phyloP scores from a whole-genome alignment of 192 early-diverging fungal species.

The Coemansia sp. region DNA sequence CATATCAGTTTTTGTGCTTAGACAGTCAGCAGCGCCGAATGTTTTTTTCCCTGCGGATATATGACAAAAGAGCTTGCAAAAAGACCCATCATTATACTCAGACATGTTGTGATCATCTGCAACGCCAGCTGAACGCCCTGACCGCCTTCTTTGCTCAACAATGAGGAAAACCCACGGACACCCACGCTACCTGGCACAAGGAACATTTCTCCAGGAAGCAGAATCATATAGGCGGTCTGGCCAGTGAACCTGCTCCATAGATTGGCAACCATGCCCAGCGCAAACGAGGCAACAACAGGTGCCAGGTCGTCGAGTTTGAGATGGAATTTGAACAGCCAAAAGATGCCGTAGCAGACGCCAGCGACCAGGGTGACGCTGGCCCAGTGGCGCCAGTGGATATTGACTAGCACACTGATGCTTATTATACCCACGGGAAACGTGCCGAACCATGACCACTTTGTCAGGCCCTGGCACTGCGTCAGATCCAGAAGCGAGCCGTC shows the following conservation, averaged over 20 bases:
- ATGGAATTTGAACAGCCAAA: constrained; percentile 61
- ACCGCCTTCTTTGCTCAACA: constrained; percentile 57
- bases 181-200: constrained; percentile 83
- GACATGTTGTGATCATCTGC: constrained; percentile 61
- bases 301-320: constrained; percentile 60
- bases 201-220: constrained; percentile 78
- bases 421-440: constrained; percentile 59
- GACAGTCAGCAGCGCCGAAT: constrained; percentile 46
- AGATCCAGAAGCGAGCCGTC: constrained; percentile 43
- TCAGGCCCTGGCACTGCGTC: constrained; percentile 45
- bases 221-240: constrained; percentile 71
- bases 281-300: constrained; percentile 69
- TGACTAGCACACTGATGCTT: constrained; percentile 59
- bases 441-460: constrained; percentile 54
- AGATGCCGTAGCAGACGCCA: constrained; percentile 65
- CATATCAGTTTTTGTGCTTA: background rate
- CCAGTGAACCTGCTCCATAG: constrained; percentile 70
- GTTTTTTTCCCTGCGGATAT: constrained; percentile 50
- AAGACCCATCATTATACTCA: constrained; percentile 69
- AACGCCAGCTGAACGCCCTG: constrained; percentile 55
- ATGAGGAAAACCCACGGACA: constrained; percentile 60
- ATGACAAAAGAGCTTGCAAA: constrained; percentile 67
- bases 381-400: constrained; percentile 66
- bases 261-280: constrained; percentile 76
- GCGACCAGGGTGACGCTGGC: constrained; percentile 65